Evolutionary conservation across 2,329 filamentous ascomycete genomes (phyloP), one percentile per base, ranked within the genome.

Genomic region (Nannizzia gypsea): DNA sequence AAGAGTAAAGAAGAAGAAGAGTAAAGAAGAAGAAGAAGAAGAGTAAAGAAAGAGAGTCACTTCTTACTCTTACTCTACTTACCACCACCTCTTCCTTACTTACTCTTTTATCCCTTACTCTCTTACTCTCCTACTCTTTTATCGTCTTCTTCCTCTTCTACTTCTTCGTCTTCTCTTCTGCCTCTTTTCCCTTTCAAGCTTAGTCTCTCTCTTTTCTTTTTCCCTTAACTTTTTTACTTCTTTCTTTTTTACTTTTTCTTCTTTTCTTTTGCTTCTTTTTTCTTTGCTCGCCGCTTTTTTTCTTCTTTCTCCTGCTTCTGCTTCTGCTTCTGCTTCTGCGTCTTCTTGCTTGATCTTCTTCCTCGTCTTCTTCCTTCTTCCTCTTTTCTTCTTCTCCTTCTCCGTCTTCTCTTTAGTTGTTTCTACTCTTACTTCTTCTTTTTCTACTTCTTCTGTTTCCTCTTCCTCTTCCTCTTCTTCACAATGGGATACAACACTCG

Each of bases 401-500:
- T 26, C 13, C 36, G 24, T 26, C 28, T 62, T 52, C 57, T 48
- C n/a, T 54, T 60, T 56, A 48, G 56, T 26, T 17, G 55, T 44
- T 36, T 57, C 57, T 36, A 57, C 50, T 59, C 36, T 22, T 48
- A 11, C 56, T 48, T n/a, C 13, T 52, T 59, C 61, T 61, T 34
- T 62, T 40, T 56, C 59, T 50, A 15, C 36, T 26, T 40, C 28
- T 62, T 52, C 57, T 56, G 20, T 46, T 60, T 56, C 38, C 11
- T 58, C 26, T 17, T 52, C 57, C 26, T 57, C 57, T 36, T 59
- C 56, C 59, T 28, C 28, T 48, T n/a, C 56, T 48, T n/a, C 68
- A 77, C 67, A 69, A 96, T 96, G 90, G 88, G 87, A 71, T 96
- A 96, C 81, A 96, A 96, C 76, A 97, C 92, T 67, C 88, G 92